Base-by-base conservation (phyloP, 2,329 filamentous ascomycete species). In the Macrophomina tecta region DNA sequence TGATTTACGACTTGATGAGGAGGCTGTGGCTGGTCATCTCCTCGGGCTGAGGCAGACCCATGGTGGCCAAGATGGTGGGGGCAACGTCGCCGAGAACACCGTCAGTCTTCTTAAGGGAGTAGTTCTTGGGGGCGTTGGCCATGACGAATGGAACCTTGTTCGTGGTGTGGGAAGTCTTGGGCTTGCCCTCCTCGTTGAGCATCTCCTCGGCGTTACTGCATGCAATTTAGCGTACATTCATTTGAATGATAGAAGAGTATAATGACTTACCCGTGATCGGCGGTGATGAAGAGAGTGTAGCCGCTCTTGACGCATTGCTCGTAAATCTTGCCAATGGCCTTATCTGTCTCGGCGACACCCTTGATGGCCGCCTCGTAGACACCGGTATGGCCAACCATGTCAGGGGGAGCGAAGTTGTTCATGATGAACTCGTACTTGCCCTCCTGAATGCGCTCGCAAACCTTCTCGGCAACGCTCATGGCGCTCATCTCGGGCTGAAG, bases 351-450 rank as follows among this genome's bases (percentile, higher is more conserved):
- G 72, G 89, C 85, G 73, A 91, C 90, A 73, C 90, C 95, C 75
- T 95, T 78, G 69, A 99, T 90, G 67, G 95, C 95, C 36, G 95
- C 94, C 74, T 98, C 90, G 82, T 98, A 98, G 68, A 97, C 93
- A 77, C 95, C 95, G 11, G 95, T 99, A 84, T 99, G 95, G 73
- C 95, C 95, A 71, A 99, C 95, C 95, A 99, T 99, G 83, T 99
- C 95, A 18, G 95, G 95, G 49, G 95, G 95, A 49, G 95, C 95
- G 82, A 99, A 98, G 89, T 99, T 99, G 89, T 98, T 97, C 95
- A 99, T 99, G 80, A 99, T 86, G 77, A 99, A 98, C 77, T 95
- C 93, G 82, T 94, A 97, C 77, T 91, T 89, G 76, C 90, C 88
- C 80, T 96, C 92, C 32, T 81, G 87, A 71, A 99, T 90, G 68